Conservation (phyloP, 1,284 basidiomycete genomes). For the Papiliotrema flavescens region DNA sequence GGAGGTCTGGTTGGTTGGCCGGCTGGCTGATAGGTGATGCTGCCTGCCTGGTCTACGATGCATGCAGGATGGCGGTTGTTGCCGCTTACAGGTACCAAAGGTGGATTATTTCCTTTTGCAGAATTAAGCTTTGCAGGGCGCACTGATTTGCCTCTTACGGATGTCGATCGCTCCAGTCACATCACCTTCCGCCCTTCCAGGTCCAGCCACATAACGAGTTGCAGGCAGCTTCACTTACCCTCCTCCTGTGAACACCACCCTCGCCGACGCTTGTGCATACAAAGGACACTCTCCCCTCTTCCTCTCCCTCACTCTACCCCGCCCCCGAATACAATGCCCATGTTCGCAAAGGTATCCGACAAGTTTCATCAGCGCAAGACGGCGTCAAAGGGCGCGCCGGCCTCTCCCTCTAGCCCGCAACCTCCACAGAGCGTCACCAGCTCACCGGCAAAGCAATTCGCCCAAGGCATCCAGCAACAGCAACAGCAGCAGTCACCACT, state of each 20-base stretch:
- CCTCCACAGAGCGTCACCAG: neutral
- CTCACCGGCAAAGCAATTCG: neutral
- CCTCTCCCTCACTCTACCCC: neutral
- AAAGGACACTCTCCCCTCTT: neutral
- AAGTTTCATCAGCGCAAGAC: constrained; percentile 42
- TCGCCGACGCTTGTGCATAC: neutral
- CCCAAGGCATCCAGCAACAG: neutral
- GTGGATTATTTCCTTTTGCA: no score
- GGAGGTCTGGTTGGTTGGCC: no score
- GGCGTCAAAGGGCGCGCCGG: constrained; percentile 15
- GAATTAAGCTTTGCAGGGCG: no score
- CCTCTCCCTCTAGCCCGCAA: neutral
- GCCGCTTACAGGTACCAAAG: no score
- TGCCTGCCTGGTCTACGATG: no score
- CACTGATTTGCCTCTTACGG: no score
- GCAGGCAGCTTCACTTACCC: no score
- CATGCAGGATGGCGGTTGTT: no score
- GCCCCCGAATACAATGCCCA: constrained; percentile 9
- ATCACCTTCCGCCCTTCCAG: no score
- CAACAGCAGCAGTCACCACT: neutral
- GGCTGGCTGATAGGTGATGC: no score
- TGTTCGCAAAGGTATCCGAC: constrained; percentile 47
- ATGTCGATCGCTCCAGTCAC: no score
- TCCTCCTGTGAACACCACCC: neutral
- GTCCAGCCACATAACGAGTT: no score